Conservation (phyloP, 2,329 filamentous ascomycete species). For the Fusarium dlaminii region DNA sequence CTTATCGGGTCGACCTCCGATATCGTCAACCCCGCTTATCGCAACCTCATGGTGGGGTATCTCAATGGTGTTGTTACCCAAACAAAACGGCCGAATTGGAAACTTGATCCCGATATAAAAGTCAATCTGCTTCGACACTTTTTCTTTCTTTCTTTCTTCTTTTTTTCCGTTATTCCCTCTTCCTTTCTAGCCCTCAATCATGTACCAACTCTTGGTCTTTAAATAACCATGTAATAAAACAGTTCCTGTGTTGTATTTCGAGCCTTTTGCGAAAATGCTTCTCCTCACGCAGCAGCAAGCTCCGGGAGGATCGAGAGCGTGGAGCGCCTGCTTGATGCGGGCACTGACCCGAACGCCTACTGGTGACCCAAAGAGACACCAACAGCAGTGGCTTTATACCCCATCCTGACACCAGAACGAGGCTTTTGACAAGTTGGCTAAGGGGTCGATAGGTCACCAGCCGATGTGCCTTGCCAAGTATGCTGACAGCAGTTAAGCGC, state of each 20-base stretch:
- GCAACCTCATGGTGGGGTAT: background rate
- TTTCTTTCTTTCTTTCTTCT: background rate
- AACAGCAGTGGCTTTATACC: background rate
- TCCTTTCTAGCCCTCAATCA: too few relatives aligned
- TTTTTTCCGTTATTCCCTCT: too few relatives aligned
- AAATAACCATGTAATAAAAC: too few relatives aligned
- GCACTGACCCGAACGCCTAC: background rate
- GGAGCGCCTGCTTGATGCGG: background rate
- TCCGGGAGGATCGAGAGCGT: background rate
- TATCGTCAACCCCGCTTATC: slow-evolving; percentile 3
- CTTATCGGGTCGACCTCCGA: background rate
- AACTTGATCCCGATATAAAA: accelerated
- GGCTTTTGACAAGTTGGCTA: too few relatives aligned
- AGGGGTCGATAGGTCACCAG: background rate
- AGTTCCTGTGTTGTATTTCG: too few relatives aligned
- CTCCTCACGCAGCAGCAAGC: too few relatives aligned
- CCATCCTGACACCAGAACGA: too few relatives aligned
- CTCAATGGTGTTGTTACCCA: background rate
- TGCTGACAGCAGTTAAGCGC: background rate
- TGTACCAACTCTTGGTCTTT: too few relatives aligned
- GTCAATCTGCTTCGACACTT: background rate
- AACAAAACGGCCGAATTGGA: background rate
- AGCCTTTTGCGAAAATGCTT: too few relatives aligned
- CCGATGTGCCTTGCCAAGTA: background rate
- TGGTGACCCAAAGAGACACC: too few relatives aligned